These are phyloP conservation scores for Vigna angularis DNA, from an alignment of 306 rosid genomes.

Conservation along the genomic window DNA sequence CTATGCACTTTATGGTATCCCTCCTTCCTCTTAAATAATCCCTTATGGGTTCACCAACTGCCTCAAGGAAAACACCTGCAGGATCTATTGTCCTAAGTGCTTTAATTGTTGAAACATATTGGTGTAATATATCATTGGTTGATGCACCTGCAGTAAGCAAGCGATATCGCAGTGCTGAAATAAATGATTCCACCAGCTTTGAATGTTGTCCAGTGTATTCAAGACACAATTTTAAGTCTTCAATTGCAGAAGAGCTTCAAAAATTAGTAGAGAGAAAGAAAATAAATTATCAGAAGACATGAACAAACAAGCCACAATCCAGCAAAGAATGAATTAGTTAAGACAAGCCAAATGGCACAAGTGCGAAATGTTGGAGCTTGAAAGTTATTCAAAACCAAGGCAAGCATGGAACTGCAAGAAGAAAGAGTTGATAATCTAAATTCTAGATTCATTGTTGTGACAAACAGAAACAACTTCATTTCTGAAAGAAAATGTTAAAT, in stretches of 20 bases:
- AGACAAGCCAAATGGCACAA: not conserved
- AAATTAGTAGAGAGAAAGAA: constrained; percentile 39
- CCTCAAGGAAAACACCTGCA: constrained; percentile 97
- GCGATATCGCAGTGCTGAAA: constrained; percentile 90
- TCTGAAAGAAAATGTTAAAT: constrained; percentile 18
- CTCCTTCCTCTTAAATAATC: constrained; percentile 97
- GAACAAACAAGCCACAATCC: constrained; percentile 37
- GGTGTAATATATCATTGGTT: constrained; percentile 97
- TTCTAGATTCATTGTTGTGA: constrained; percentile 10
- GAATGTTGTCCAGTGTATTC: constrained; percentile 98
- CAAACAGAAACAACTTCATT: constrained; percentile 15
- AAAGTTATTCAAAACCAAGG: constrained; percentile 22
- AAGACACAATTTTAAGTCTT: constrained; percentile 90
- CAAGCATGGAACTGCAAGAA: constrained; percentile 26
- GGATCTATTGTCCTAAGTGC: constrained; percentile 96
- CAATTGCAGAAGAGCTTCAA: constrained; percentile 91
- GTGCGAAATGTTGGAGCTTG: constrained; percentile 22
- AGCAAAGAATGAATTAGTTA: constrained; percentile 22
- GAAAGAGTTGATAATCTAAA: constrained; percentile 25
- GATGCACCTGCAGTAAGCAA: constrained; percentile 99
- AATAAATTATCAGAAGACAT: constrained; percentile 36
- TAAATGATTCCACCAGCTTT: constrained; percentile 95
- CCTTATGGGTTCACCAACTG: constrained; percentile 96
- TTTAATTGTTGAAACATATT: constrained; percentile 93
- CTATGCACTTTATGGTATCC: constrained; percentile 97